Evolutionary conservation across 768 basidiomycete genomes (phyloP).

Genomic region (Suillus alpinus): DNA sequence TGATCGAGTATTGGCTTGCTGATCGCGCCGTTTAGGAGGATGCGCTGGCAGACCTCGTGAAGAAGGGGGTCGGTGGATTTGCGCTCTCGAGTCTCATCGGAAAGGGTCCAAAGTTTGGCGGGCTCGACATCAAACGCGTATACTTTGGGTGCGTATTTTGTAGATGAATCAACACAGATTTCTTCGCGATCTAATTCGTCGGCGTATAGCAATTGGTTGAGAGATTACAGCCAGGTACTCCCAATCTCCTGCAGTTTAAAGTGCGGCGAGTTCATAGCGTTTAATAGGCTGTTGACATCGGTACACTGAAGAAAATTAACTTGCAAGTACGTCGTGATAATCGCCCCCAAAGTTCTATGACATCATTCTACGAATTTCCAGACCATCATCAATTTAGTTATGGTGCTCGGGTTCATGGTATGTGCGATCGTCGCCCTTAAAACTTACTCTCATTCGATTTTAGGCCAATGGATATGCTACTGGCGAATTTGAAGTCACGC

Average conservation of each 20-base stretch:
- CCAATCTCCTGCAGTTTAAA: not conserved
- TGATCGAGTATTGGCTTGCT: conserved; percentile 1
- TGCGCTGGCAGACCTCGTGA: conserved; percentile 55
- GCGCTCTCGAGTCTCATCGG: conserved; percentile 54
- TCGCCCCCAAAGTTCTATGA: not conserved
- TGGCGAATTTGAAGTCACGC: conserved; percentile 82
- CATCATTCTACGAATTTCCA: conserved; percentile 23
- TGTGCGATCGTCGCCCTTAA: conserved; percentile 12
- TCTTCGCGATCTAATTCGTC: not conserved
- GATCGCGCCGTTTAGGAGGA: conserved; percentile 55
- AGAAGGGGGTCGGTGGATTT: conserved; percentile 56
- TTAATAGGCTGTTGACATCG: conserved; percentile 76
- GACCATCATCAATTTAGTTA: conserved; percentile 86
- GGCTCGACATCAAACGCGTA: conserved; percentile 79
- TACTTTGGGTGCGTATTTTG: conserved; percentile 65
- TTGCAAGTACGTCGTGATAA: conserved; percentile 49
- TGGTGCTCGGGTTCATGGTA: conserved; percentile 89
- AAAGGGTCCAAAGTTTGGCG: conserved; percentile 68
- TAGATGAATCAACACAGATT: not conserved
- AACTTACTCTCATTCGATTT: not conserved
- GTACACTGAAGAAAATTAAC: conserved; percentile 69
- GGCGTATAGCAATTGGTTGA: conserved; percentile 69
- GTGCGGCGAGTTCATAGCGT: not conserved
- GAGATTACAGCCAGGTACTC: conserved; percentile 78
- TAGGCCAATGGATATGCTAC: conserved; percentile 82